Base-by-base conservation (phyloP, 495 filamentous ascomycete genomes). In the Neurospora sp. region DNA sequence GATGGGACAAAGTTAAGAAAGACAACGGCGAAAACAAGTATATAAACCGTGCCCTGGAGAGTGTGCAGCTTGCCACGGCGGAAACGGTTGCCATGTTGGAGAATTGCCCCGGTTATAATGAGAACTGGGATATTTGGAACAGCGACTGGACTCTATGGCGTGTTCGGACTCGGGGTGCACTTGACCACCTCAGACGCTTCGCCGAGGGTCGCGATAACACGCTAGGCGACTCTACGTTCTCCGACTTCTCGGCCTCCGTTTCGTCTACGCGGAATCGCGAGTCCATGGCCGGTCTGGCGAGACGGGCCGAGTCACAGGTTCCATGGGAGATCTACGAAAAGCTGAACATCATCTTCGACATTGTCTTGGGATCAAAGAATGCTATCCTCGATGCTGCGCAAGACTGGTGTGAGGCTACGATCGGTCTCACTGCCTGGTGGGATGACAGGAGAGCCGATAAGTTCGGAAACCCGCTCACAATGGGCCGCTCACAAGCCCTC, bases 251-350 rank as follows among this genome's bases (percentile, higher is more conserved):
- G 11, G 77, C 75, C 62, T 66, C 54, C 7, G 27, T 35, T 18
- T 35, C 54, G 14, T 77, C 75, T 31, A 72, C 75, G 10, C 70
- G 78, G n/a, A 79, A 79, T 69, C 80, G 79, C 48, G 73, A 77
- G 69, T 83, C 83, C 0, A 77, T 86, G 69, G 75, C 83, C 23
- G 87, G 89, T 72, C 87, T 91, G 38, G 90, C 90, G 69, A 88
- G 91, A 44, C 90, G 90, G 81, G 93, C 93, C 0, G 91, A 92
- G 80, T 94, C 92, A 77, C 89, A 88, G 72, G 90, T 98, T 27
- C 94, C 94, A 0, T 96, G 92, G 92, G 87, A 89, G 10, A 89
- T 98, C 20, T 97, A 95, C 76, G 88, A 94, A 73, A 93, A 89
- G 74, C 82, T 98, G 39, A 87, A 89, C 62, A 85, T 88, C 14